Evolutionary conservation across 176 grass and related monocot genomes (phyloP).

Genomic region (Cenchrus fungigraminus): DNA sequence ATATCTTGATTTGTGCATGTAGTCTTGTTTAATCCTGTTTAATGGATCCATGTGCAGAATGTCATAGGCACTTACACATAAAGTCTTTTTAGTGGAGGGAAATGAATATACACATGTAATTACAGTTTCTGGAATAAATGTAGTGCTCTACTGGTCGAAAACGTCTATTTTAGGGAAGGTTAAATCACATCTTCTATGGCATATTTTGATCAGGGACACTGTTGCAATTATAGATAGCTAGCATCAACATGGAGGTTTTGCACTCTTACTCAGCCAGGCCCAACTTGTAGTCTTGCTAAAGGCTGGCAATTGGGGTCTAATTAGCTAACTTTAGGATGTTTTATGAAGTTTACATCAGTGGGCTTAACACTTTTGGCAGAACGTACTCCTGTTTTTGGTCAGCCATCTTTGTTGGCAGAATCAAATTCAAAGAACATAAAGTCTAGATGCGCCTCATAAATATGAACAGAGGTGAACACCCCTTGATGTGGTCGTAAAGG

Average conservation of each 20-base stretch:
- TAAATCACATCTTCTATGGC: no score
- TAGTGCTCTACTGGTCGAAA: not conserved
- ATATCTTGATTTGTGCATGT: not conserved
- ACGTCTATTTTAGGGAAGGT: not conserved
- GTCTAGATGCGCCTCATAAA: not conserved
- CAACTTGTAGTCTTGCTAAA: not conserved
- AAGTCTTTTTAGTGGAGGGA: not conserved
- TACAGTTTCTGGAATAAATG: not conserved
- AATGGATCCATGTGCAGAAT: no score
- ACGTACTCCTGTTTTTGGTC: not conserved
- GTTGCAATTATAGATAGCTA: not conserved
- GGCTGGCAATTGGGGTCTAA: conserved; percentile 1
- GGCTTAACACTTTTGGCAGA: not conserved
- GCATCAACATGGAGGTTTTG: not conserved
- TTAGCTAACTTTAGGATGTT: conserved; percentile 9
- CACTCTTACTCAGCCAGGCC: not conserved
- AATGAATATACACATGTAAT: not conserved
- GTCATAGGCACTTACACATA: not conserved
- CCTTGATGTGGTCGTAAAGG: not conserved
- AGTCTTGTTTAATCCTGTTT: no score
- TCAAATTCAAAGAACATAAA: not conserved
- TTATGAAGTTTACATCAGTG: not conserved
- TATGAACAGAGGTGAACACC: not conserved
- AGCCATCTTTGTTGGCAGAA: not conserved
- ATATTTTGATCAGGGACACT: no score